These are phyloP conservation scores for Fusarium sarcochroum DNA, from an alignment of 2,329 filamentous ascomycete species.

Conservation along the genomic window DNA sequence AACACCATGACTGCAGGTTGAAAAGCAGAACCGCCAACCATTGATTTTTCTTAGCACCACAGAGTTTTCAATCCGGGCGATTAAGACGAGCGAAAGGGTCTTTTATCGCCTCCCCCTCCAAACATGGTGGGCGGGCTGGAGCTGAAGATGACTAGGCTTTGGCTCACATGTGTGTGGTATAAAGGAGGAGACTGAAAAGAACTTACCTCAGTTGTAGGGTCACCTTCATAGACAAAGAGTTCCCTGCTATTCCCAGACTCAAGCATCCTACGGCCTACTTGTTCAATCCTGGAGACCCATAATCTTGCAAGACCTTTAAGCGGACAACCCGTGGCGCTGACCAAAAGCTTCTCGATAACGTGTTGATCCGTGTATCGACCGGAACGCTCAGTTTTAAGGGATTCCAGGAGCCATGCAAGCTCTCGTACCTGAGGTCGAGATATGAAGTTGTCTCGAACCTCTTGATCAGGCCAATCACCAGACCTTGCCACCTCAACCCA, in stretches of 20 bases:
- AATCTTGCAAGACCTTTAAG: not conserved
- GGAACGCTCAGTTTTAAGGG: not conserved
- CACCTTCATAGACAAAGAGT: slow-evolving; percentile 23
- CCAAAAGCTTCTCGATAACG: not conserved
- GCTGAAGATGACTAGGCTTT: not conserved
- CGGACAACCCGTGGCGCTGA: not conserved
- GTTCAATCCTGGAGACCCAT: not conserved
- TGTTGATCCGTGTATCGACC: not conserved
- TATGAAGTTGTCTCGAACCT: not conserved
- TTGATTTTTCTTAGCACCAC: no score
- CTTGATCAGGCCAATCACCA: not conserved
- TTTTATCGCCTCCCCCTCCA: no score
- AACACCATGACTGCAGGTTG: not conserved
- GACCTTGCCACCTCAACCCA: not conserved
- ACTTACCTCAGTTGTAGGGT: not conserved
- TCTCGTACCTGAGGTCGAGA: not conserved
- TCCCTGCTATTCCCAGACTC: not conserved
- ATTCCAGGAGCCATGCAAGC: slow-evolving; percentile 9
- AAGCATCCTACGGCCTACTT: not conserved
- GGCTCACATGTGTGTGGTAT: not conserved
- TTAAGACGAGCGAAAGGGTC: no score
- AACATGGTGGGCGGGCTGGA: no score
- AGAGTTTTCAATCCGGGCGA: no score
- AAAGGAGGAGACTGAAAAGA: not conserved
- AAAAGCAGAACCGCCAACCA: not conserved